Conservation (phyloP, 2,329 filamentous ascomycete species). For the Trichoderma oligosporum region DNA sequence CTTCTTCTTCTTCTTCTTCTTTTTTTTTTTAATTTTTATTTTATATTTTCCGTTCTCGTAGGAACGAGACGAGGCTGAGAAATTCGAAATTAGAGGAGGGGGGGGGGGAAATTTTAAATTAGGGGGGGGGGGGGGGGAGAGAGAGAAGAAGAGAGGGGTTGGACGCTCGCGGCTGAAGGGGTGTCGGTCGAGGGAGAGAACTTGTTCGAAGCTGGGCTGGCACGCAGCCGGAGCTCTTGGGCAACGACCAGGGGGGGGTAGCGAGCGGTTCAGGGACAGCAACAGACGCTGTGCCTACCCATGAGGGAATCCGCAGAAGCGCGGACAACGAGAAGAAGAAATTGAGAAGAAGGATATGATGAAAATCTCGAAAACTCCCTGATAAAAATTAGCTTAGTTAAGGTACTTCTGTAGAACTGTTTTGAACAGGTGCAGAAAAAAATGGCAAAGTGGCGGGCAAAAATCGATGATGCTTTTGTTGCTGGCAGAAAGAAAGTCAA, state of each 20-base stretch:
- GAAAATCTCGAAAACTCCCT: neutral
- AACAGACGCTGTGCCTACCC: slow-evolving; percentile 13
- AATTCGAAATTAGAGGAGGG: neutral
- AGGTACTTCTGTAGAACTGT: no score
- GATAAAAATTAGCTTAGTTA: no score
- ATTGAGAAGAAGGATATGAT: neutral
- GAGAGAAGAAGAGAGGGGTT: slow-evolving; percentile 1
- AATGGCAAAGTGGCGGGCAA: neutral
- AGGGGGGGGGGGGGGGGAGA: neutral
- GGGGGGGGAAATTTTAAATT: no score
- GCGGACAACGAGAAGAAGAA: neutral
- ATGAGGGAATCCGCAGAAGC: slow-evolving; percentile 14
- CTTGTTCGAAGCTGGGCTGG: neutral
- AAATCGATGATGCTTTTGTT: slow-evolving; percentile 5
- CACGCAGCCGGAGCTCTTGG: slow-evolving; percentile 9
- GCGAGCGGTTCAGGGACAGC: slow-evolving; percentile 6
- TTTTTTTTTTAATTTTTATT: neutral
- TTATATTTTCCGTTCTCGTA: neutral
- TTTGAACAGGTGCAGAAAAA: slow-evolving; percentile 6
- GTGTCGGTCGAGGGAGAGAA: slow-evolving; percentile 1
- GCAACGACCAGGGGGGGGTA: slow-evolving; percentile 10
- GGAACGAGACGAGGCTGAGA: slow-evolving; percentile 18
- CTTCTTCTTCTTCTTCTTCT: neutral
- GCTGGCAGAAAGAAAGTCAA: neutral
- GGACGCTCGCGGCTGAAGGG: slow-evolving; percentile 1